Evolutionary conservation across 2,329 filamentous ascomycete genomes (phyloP).

Genomic region (Fusarium sp.): DNA sequence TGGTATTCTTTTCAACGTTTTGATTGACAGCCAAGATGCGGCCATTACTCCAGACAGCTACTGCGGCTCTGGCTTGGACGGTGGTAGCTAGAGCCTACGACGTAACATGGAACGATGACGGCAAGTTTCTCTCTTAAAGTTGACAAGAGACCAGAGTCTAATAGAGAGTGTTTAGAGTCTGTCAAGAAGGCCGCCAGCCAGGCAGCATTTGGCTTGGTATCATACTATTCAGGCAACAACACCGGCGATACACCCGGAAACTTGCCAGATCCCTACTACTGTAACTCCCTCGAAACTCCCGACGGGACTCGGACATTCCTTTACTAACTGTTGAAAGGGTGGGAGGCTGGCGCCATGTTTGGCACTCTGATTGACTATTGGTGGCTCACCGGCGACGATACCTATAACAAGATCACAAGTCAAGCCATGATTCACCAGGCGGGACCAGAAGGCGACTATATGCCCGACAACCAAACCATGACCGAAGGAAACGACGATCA

Average conservation of each 20-base stretch:
- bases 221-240: slow-evolving; percentile 65
- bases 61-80: slow-evolving; percentile 27
- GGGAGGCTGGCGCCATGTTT: slow-evolving; percentile 78
- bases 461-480: slow-evolving; percentile 71
- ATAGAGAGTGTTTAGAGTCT: slow-evolving; percentile 51
- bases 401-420: slow-evolving; percentile 68
- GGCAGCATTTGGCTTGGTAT: slow-evolving; percentile 58
- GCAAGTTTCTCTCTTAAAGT: slow-evolving; percentile 5
- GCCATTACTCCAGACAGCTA: slow-evolving; percentile 27
- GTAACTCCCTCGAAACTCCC: slow-evolving; percentile 56
- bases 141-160: neutral
- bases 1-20: slow-evolving; percentile 9
- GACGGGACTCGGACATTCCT: neutral
- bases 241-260: slow-evolving; percentile 67
- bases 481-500: slow-evolving; percentile 77
- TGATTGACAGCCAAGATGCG: slow-evolving; percentile 32
- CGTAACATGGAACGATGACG: slow-evolving; percentile 38
- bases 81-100: slow-evolving; percentile 26
- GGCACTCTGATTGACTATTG: slow-evolving; percentile 77
- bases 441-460: slow-evolving; percentile 67
- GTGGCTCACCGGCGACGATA: slow-evolving; percentile 71
- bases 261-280: slow-evolving; percentile 70
- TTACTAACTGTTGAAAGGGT: slow-evolving; percentile 56
- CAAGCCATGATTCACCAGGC: slow-evolving; percentile 70
- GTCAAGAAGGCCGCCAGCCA: slow-evolving; percentile 59